Evolutionary conservation across 2,329 filamentous ascomycete species (phyloP).

Genomic region (Fusarium sp.): DNA sequence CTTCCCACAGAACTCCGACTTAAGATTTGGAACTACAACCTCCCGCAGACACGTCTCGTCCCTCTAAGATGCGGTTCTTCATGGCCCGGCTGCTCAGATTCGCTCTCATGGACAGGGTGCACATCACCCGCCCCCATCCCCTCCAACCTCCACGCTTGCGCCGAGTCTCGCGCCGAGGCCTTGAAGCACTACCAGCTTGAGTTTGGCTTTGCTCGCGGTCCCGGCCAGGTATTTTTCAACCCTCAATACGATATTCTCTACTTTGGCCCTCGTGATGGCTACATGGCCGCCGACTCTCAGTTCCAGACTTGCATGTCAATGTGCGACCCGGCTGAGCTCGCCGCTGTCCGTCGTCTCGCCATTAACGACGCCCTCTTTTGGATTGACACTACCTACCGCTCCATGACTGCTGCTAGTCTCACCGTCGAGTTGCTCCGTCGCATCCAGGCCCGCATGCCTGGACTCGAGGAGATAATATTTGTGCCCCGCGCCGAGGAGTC

Average conservation of each 20-base stretch:
- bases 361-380: slow-evolving; percentile 58
- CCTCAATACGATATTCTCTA: slow-evolving; percentile 56
- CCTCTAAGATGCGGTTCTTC: slow-evolving; percentile 53
- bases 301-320: slow-evolving; percentile 58
- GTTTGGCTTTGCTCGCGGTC: slow-evolving; percentile 55
- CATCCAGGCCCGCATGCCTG: slow-evolving; percentile 51
- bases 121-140: slow-evolving; percentile 55
- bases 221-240: slow-evolving; percentile 57
- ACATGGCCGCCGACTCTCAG: slow-evolving; percentile 57
- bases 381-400: slow-evolving; percentile 49
- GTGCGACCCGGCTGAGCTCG: slow-evolving; percentile 54
- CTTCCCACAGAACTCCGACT: slow-evolving; percentile 60
- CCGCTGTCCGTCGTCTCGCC: slow-evolving; percentile 54
- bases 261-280: slow-evolving; percentile 57
- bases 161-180: slow-evolving; percentile 58
- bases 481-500: slow-evolving; percentile 54
- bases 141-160: slow-evolving; percentile 57
- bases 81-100: slow-evolving; percentile 38
- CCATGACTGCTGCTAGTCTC: slow-evolving; percentile 52
- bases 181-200: slow-evolving; percentile 52
- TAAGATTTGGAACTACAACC: slow-evolving; percentile 59
- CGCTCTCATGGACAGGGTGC: slow-evolving; percentile 47
- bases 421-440: slow-evolving; percentile 54
- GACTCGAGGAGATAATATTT: slow-evolving; percentile 56
- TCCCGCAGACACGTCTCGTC: slow-evolving; percentile 56